These are phyloP conservation scores for Aspergillus latus DNA, from an alignment of 2,329 filamentous ascomycete genomes.

Conservation along the genomic window DNA sequence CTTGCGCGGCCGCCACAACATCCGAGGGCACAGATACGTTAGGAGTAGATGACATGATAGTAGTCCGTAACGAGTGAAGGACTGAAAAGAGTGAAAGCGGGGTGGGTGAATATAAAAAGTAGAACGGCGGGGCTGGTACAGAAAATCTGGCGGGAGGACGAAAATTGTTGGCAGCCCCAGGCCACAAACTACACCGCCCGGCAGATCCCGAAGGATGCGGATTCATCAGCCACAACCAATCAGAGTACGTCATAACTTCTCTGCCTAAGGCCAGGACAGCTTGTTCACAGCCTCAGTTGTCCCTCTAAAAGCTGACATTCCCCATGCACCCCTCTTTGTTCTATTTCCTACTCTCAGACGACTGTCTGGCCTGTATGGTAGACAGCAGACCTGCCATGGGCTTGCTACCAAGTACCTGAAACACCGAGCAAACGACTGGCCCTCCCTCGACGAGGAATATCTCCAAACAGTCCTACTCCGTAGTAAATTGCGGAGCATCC, in stretches of 20 bases:
- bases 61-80: background rate
- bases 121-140: background rate
- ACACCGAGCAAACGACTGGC: background rate
- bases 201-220: background rate
- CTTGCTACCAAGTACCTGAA: background rate
- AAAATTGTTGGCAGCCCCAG: slow-evolving; percentile 1
- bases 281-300: slow-evolving; percentile 16
- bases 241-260: background rate
- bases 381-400: background rate
- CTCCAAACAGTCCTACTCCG: background rate
- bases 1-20: slow-evolving; percentile 37
- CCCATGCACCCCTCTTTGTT: slow-evolving; percentile 3
- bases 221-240: slow-evolving; percentile 12
- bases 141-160: background rate
- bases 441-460: background rate
- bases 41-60: slow-evolving; percentile 14
- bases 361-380: slow-evolving; percentile 3
- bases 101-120: background rate
- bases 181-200: background rate
- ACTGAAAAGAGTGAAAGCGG: background rate
- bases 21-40: slow-evolving; percentile 26
- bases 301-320: slow-evolving; percentile 5
- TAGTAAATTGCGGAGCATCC: background rate
- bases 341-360: background rate
- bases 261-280: slow-evolving; percentile 13